Evolutionary conservation across 2,329 filamentous ascomycete species (phyloP).

Genomic region (Ascocoryne sarcoides): DNA sequence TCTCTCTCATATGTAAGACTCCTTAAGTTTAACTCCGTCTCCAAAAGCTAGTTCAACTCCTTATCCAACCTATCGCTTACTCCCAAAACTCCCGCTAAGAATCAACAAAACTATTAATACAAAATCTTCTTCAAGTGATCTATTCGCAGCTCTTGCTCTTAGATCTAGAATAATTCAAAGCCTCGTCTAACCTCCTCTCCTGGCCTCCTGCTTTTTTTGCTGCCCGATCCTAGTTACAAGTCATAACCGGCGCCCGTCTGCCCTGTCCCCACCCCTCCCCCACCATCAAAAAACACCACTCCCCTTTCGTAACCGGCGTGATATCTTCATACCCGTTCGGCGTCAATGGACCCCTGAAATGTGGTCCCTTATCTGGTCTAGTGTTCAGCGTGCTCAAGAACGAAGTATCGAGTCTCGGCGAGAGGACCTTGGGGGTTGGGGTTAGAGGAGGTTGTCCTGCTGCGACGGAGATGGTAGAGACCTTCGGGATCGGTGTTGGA

Average conservation of each 20-base stretch:
- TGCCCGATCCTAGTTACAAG: slow-evolving; percentile 30
- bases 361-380: slow-evolving; percentile 21
- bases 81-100: too few species aligned
- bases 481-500: neutral
- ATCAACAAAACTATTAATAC: too few species aligned
- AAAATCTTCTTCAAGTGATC: too few species aligned
- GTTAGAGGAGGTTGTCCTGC: neutral
- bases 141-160: slow-evolving; percentile 28
- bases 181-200: neutral
- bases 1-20: too few species aligned
- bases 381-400: neutral
- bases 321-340: slow-evolving; percentile 54
- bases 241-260: slow-evolving; percentile 43
- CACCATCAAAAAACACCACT: slow-evolving; percentile 52
- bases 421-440: neutral
- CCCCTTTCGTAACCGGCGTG: slow-evolving; percentile 51
- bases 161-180: slow-evolving; percentile 3
- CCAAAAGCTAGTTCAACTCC: too few species aligned
- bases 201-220: neutral
- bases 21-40: too few species aligned
- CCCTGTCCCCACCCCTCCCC: slow-evolving; percentile 36
- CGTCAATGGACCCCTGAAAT: slow-evolving; percentile 41
- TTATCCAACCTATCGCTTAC: too few species aligned
- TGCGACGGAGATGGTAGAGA: neutral
- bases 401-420: neutral